phyloP scores from a whole-genome alignment of 352 stramenopile species.

The Phytopythium cucurbitacearum region DNA sequence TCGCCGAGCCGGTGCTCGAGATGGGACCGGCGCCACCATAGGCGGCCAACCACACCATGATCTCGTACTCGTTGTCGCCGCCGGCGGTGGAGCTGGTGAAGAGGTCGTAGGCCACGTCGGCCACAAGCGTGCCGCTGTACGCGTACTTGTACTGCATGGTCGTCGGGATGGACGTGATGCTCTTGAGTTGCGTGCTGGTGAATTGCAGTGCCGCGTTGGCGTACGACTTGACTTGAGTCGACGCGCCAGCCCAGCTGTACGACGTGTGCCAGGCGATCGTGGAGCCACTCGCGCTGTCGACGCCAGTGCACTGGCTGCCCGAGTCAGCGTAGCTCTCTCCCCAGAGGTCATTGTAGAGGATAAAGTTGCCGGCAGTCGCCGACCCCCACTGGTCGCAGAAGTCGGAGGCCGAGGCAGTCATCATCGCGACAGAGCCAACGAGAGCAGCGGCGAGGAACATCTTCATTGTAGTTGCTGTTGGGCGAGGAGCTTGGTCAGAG shows the following conservation, averaged over 20 bases:
- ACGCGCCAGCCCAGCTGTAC: slow-evolving; percentile 27
- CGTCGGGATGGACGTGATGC: slow-evolving; percentile 26
- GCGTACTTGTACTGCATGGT: slow-evolving; percentile 32
- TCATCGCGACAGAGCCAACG: neutral
- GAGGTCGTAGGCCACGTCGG: slow-evolving; percentile 34
- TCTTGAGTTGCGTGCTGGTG: slow-evolving; percentile 17
- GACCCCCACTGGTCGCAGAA: slow-evolving; percentile 23
- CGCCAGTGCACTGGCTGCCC: slow-evolving; percentile 31
- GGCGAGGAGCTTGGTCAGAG: no score
- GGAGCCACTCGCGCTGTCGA: slow-evolving; percentile 16
- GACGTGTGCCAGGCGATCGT: slow-evolving; percentile 27
- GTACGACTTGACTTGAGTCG: slow-evolving; percentile 40
- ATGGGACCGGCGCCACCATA: slow-evolving; percentile 21
- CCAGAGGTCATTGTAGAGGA: slow-evolving; percentile 46
- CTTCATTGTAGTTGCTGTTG: no score
- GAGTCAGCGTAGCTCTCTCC: slow-evolving; percentile 18
- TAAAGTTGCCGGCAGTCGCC: slow-evolving; percentile 24
- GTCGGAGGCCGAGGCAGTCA: neutral
- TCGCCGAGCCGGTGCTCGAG: slow-evolving; percentile 14
- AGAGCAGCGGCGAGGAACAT: no score
- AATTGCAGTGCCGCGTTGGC: slow-evolving; percentile 36
- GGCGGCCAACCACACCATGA: slow-evolving; percentile 33
- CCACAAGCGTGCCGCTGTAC: slow-evolving; percentile 27
- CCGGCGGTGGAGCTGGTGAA: slow-evolving; percentile 17
- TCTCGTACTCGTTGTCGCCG: slow-evolving; percentile 24